Evolutionary conservation across 345 rosid species (phyloP).

Genomic region (Eucalyptus camaldulensis): DNA sequence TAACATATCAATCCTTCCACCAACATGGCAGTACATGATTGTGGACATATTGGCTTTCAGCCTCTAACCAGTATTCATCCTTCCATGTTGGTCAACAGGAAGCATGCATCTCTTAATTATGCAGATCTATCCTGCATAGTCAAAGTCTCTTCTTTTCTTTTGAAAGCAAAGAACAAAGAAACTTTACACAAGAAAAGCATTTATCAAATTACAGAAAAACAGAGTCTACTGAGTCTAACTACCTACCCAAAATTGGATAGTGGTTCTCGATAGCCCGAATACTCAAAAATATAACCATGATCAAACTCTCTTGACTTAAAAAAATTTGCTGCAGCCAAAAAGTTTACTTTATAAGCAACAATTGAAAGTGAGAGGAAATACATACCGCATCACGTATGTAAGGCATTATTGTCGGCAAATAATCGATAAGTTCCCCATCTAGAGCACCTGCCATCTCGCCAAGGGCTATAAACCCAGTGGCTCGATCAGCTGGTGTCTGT

Average conservation of each 20-base stretch:
- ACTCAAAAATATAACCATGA: not conserved
- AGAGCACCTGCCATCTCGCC: conserved; percentile 99
- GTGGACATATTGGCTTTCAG: not conserved
- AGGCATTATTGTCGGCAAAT: conserved; percentile 93
- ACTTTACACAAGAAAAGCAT: not conserved
- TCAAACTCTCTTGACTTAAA: not conserved
- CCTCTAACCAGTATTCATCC: not conserved
- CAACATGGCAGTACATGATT: not conserved
- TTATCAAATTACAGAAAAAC: not conserved
- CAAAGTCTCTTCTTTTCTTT: not conserved
- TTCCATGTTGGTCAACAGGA: not conserved
- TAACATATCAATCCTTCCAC: not conserved
- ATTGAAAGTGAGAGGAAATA: not conserved
- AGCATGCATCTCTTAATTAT: not conserved
- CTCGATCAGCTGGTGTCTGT: conserved; percentile 81
- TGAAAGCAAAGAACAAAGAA: not conserved
- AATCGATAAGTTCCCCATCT: conserved; percentile 85
- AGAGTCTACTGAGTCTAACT: not conserved
- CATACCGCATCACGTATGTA: conserved; percentile 94
- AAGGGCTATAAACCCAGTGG: conserved; percentile 94
- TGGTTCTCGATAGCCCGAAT: not conserved
- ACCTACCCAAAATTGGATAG: not conserved
- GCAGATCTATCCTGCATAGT: not conserved
- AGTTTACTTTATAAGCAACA: not conserved
- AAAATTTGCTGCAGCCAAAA: not conserved